phyloP scores from a whole-genome alignment of 2,329 filamentous ascomycete species.

The Knufia petricola region DNA sequence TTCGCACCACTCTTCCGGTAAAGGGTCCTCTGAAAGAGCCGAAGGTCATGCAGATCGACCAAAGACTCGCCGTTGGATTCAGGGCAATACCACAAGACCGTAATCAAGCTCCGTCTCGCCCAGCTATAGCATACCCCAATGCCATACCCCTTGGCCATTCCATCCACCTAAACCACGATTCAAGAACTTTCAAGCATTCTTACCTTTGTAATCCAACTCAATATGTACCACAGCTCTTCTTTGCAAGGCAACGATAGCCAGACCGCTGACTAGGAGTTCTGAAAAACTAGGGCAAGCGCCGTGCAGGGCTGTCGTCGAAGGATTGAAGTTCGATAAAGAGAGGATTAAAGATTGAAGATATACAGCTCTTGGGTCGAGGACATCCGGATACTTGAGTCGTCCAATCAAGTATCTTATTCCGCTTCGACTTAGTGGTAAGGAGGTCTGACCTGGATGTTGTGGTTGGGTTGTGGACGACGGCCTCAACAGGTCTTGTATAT shows the following conservation, averaged over 20 bases:
- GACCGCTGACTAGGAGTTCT: constrained; percentile 21
- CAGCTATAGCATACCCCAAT: too few species aligned
- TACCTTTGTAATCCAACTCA: background rate
- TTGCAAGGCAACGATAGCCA: constrained; percentile 9
- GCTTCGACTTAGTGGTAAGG: background rate
- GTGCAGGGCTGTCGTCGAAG: constrained; percentile 8
- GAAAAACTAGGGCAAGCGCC: constrained; percentile 16
- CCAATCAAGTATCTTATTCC: constrained; percentile 18
- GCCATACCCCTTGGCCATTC: too few species aligned
- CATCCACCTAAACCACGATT: background rate
- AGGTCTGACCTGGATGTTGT: constrained; percentile 5
- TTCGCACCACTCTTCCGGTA: background rate
- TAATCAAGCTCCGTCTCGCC: too few species aligned
- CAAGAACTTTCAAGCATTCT: constrained; percentile 3
- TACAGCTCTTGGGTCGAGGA: constrained; percentile 18
- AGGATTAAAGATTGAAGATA: constrained; percentile 11
- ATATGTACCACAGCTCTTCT: constrained; percentile 8
- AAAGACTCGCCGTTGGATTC: too few species aligned
- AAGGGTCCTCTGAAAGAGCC: background rate
- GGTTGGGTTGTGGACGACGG: constrained; percentile 8
- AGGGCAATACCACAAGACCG: too few species aligned
- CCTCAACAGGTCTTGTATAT: constrained; percentile 8
- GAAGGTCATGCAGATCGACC: background rate
- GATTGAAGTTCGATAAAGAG: constrained; percentile 11
- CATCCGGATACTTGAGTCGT: constrained; percentile 18